Percentiles rank a stretch among this genome's conserved stretches.
These are phyloP conservation scores for Aspergillus sp. DNA, from an alignment of 2,329 filamentous ascomycete genomes.

Conservation along the genomic window DNA sequence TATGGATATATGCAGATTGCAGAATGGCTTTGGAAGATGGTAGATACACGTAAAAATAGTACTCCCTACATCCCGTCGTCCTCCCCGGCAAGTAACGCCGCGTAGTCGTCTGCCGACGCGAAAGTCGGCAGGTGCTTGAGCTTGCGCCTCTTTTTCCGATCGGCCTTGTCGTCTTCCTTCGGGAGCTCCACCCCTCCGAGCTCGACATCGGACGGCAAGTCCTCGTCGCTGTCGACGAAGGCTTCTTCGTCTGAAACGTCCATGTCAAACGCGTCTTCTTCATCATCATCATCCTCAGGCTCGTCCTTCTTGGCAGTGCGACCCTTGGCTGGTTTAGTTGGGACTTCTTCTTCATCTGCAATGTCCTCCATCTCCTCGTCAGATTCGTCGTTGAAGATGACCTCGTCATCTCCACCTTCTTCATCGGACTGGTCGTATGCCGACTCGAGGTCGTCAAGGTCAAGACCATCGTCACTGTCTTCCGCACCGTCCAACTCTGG, in stretches of 20 bases:
- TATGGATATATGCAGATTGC: not conserved
- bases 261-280: constrained; percentile 50
- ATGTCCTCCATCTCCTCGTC: constrained; percentile 48
- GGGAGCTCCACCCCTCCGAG: constrained; percentile 42
- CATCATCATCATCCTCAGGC: constrained; percentile 48
- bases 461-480: constrained; percentile 56
- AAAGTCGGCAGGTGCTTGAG: constrained; percentile 89
- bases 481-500: constrained; percentile 71
- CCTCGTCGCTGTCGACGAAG: constrained; percentile 55
- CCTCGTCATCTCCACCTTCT: constrained; percentile 45
- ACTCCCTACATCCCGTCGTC: constrained; percentile 49
- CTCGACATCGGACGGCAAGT: constrained; percentile 53
- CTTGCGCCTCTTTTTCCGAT: constrained; percentile 70
- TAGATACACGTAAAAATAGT: not conserved
- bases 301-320: constrained; percentile 43
- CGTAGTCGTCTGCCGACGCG: constrained; percentile 91
- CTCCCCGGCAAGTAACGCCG: constrained; percentile 74
- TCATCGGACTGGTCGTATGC: constrained; percentile 47
- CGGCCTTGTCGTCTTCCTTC: constrained; percentile 43
- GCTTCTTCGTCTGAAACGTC: constrained; percentile 48
- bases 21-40: not conserved
- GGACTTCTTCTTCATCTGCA: constrained; percentile 49
- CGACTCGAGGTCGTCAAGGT: constrained; percentile 55
- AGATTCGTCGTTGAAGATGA: constrained; percentile 50
- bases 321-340: constrained; percentile 36